These are phyloP conservation scores for Aspergillus indologenus DNA, from an alignment of 495 filamentous ascomycete genomes.

Conservation along the genomic window DNA sequence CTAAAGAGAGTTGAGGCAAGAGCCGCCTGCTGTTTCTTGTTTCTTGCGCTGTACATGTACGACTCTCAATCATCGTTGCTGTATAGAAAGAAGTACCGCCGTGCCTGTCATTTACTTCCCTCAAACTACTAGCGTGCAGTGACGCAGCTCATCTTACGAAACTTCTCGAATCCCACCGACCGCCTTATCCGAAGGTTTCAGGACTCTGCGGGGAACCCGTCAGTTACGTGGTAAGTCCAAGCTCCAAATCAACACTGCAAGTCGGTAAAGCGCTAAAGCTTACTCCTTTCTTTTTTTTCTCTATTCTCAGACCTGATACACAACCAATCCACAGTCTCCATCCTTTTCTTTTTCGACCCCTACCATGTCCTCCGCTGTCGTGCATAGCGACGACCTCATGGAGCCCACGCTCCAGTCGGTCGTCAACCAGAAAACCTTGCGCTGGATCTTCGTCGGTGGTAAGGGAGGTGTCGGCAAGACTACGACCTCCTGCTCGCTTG, in stretches of 20 bases:
- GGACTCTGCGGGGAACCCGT: conserved; percentile 33
- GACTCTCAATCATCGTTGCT: too few relatives aligned
- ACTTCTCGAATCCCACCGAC: conserved; percentile 12
- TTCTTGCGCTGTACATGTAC: too few relatives aligned
- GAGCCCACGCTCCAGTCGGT: conserved; percentile 93
- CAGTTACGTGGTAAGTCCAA: conserved; percentile 20
- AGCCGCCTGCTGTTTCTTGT: not conserved
- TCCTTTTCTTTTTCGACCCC: conserved; percentile 6
- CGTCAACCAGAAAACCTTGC: conserved; percentile 86
- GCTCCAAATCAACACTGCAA: conserved; percentile 16
- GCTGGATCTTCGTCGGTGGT: conserved; percentile 99
- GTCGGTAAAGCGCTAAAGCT: conserved; percentile 7
- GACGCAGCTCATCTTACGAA: not conserved
- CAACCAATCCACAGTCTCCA: conserved; percentile 1
- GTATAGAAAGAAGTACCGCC: too few relatives aligned
- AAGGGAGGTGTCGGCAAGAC: conserved; percentile 99
- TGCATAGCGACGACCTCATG: conserved; percentile 71
- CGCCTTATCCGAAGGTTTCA: conserved; percentile 13
- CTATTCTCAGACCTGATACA: not conserved
- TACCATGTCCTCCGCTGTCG: conserved; percentile 59
- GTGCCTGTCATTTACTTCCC: too few relatives aligned
- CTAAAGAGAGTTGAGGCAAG: too few relatives aligned
- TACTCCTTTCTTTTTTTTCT: not conserved
- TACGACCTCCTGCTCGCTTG: conserved; percentile 95
- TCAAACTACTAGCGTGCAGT: not conserved